Conservation (phyloP, 768 basidiomycete species). For the Pholiota microspora region DNA sequence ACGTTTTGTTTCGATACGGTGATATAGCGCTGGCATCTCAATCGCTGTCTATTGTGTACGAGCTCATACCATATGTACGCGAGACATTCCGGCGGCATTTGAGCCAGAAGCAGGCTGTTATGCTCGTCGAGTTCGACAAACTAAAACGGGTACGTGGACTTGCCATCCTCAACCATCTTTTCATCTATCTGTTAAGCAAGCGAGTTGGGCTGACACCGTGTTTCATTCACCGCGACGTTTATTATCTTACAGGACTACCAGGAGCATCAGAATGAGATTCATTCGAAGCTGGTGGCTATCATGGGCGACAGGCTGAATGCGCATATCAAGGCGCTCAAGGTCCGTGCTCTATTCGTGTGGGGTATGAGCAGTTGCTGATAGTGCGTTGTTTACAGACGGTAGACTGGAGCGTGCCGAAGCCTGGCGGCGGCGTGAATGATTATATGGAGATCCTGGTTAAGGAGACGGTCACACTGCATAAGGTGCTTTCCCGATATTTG, state of each 20-base stretch:
- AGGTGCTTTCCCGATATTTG: constrained; percentile 91
- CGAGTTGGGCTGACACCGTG: background rate
- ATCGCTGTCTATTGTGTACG: constrained; percentile 90
- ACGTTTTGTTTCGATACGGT: background rate
- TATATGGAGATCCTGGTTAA: constrained; percentile 94
- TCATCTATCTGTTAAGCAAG: background rate
- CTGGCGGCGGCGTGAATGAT: constrained; percentile 67
- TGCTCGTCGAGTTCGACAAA: constrained; percentile 98
- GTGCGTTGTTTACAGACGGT: constrained; percentile 59
- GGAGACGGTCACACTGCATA: constrained; percentile 94
- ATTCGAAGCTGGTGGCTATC: constrained; percentile 94
- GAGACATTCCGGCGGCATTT: constrained; percentile 94
- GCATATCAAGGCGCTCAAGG: constrained; percentile 83
- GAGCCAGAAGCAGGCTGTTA: constrained; percentile 91
- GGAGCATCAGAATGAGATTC: constrained; percentile 99
- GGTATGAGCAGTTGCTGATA: too few species aligned
- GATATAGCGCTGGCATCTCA: constrained; percentile 90
- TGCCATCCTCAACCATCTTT: background rate
- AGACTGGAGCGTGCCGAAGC: constrained; percentile 69
- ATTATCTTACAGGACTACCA: constrained; percentile 76
- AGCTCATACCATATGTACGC: constrained; percentile 92
- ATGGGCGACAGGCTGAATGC: constrained; percentile 93
- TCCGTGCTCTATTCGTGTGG: constrained; percentile 24
- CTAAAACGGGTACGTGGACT: constrained; percentile 77
- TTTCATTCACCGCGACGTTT: constrained; percentile 1